Evolutionary conservation across 768 basidiomycete genomes (phyloP), one percentile per base, ranked within the genome.

Genomic region (Leccinum variicolor): DNA sequence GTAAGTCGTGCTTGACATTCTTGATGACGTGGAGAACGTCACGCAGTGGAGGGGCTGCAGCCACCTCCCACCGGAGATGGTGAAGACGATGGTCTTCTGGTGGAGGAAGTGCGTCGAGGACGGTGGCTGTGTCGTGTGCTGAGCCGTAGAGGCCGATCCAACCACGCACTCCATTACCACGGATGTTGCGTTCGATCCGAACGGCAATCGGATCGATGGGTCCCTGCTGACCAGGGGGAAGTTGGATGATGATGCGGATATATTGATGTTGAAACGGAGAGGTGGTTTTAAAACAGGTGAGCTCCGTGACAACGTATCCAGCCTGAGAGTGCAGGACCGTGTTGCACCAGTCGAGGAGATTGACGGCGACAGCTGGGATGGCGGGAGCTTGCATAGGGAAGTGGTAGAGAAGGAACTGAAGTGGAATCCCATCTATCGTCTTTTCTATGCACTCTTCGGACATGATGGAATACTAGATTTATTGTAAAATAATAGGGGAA

Each of bases 1-100:
- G 36, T 9, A 39, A 10, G 4, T 0, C 0, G 0, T 39, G 4
- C 17, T n/a, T 10, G 17, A 39, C 3, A 10, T 0, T 2, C 0
- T 0, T 4, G 17, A 39, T 39, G 39, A 39, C 9, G 8, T 1
- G 0, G 9, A n/a, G 3, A 36, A 14, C 34, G 15, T n/a, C 3
- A 8, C 4, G n/a, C 4, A 41, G 39, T 41, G 39, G 39, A 10
- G 39, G 39, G 39, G 39, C 39, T 41, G 9, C n/a, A n/a, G 39
- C 39, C 39, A 41, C 39, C 39, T 41, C 39, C 39, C 39, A 41
- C 17, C n/a, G 4, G 9, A 41, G 39, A 41, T 9, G 4, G 4
- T n/a, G 39, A 15, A 41, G 39, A 4, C 39, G n/a, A 2, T n/a
- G 39, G 7, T 41, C 39, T n/a, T 39, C 15, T n/a, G 36, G 9